Evolutionary conservation across 306 rosid species (phyloP), one percentile per base, ranked within the genome.

Genomic region (Mimosa pudica): DNA sequence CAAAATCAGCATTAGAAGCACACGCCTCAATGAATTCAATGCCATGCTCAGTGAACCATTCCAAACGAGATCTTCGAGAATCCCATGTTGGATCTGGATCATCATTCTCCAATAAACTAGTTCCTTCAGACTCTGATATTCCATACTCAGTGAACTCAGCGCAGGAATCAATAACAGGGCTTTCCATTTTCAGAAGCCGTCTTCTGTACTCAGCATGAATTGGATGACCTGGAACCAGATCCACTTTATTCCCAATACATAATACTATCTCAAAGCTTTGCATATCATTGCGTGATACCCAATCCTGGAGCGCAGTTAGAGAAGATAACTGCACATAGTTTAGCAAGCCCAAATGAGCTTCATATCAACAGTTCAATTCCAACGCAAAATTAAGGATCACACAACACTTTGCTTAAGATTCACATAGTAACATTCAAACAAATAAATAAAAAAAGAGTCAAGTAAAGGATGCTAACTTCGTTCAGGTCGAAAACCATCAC

Each of bases 221-320:
- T 18, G 94, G 97, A 84, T 94, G 97, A 44, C 87, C 94, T 0
- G 89, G 87, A 79, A 94, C 68, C 80, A 89, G 89, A 83, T 94
- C 97, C 63, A 89, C 97, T 83, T 94, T 94, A 80, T 92, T 94
- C 73, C 98, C 98, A 81, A 94, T 84, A 83, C 97, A 94, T 80
- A 94, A 78, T 66, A 89, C 78, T 79, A 92, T 89, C 85, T 94
- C 93, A 52, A 92, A 89, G 49, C 86, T 89, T 77, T 76, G 89
- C 79, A 94, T 87, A 88, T 90, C 93, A 55, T 82, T 84, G 65
- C n/a, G 76, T 36, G 91, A 79, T 7, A 88, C 90, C 94, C 97
- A 94, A 54, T 89, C 83, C 82, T 83, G 87, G 66, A 94, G 88
- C 51, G 89, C 89, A 82, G 80, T 71, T 8, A 92, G 77, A 69